Base-by-base conservation (phyloP, 345 rosid genomes). In the Hirschfeldia incana region DNA sequence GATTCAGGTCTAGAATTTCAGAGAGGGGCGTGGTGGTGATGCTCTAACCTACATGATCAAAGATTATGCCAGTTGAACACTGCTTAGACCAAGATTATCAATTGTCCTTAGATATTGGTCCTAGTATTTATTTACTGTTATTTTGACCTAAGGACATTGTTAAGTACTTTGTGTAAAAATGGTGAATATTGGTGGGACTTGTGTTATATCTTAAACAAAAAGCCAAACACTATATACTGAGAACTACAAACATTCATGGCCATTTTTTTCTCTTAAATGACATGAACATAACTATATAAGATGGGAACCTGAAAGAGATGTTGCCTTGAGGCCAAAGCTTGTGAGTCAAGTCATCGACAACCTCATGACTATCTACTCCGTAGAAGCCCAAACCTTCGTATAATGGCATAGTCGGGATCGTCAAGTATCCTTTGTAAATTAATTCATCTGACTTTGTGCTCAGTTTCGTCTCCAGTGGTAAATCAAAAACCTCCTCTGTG, bases 401-500 rank as follows among this genome's bases (percentile, higher is more conserved):
- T 65, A 78, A 78, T 65, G 81, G 72, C 5, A 78, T 64, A 53
- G n/a, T 12, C 8, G 77, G 44, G 17, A 55, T 5, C 26, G 70
- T 46, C 67, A 10, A 65, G 21, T 78, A 78, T 1, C 81, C 72
- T 6, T 51, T 34, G 70, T 70, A 8, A 26, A 61, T 61, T 12
- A 7, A 8, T 34, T 61, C n/a, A 0, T 76, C 68, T 8, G 70
- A 73, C 58, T 77, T 90, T 83, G 75, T 27, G 27, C 32, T 77
- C 70, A 69, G 57, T 77, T 77, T 77, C 62, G 83, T 84, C 75
- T 87, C 73, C 49, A 87, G 63, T 8, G 94, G 87, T 4, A 87
- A 80, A 70, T 81, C 82, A 49, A 90, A 90, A 68, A 83, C 82
- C 65, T 85, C 88, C 57, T 85, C 65, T 13, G 88, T 16, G 1